phyloP scores from a whole-genome alignment of 257 asterid genomes.

The Solanum bulbocastanum region DNA sequence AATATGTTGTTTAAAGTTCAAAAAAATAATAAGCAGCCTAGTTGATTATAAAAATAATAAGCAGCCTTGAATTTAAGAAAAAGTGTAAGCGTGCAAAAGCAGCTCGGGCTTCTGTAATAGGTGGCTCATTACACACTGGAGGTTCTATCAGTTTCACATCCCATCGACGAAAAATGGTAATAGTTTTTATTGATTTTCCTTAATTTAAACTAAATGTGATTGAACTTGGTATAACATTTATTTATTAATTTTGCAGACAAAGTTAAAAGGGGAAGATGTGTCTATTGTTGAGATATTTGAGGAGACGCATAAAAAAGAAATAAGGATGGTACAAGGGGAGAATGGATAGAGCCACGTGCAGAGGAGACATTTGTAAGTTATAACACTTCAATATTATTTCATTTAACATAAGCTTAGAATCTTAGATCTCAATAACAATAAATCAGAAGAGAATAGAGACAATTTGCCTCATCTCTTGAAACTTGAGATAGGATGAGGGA shows the following conservation, averaged over 20 bases:
- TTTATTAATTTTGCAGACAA: background rate
- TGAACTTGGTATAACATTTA: background rate
- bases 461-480: too few species aligned
- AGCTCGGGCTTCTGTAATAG: background rate
- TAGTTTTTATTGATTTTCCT: too few species aligned
- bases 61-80: background rate
- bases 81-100: background rate
- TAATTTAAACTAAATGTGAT: background rate
- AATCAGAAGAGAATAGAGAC: too few species aligned
- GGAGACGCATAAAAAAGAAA: background rate
- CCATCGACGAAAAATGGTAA: background rate
- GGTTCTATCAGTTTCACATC: background rate
- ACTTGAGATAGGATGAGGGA: too few species aligned
- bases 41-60: background rate
- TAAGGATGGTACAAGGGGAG: background rate
- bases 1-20: background rate
- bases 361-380: background rate
- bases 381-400: too few species aligned
- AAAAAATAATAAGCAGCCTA: background rate
- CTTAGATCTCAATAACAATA: too few species aligned
- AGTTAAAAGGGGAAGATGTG: background rate
- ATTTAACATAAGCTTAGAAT: too few species aligned
- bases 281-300: too few species aligned
- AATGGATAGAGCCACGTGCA: background rate
- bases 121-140: background rate